Evolutionary conservation across 1,284 basidiomycete genomes (phyloP), one percentile per base, ranked within the genome.

Genomic region (Ceratobasidium sp.): DNA sequence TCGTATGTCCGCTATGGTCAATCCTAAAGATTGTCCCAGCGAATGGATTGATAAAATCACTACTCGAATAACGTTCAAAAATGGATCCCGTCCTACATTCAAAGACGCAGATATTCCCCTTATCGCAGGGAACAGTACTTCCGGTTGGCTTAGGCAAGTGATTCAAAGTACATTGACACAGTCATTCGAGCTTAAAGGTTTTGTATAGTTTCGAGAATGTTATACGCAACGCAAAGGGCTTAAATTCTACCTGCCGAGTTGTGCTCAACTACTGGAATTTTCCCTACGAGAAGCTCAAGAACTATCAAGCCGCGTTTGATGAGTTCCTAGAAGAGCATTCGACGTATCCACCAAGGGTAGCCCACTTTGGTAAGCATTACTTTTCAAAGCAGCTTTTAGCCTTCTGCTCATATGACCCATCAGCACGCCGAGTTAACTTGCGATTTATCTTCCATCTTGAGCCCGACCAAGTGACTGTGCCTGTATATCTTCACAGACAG

Each of bases 1-100:
- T 4, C 23, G 10, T 20, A 18, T 40, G 6, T 42, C 61, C 10
- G 40, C 33, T 42, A 18, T 51, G n/a, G 6, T 33, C 12, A 26
- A 67, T 49, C 64, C 64, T 5, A 51, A 2, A 10, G 28, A n/a
- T n/a, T 53, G 20, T 20, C n/a, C 46, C 2, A 69, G 18, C 3
- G 67, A 69, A 12, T 69, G 67, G 67, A 40, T 69, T 42, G 67
- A 69, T 55, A 51, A 69, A 20, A 53, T 69, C 4, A 69, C 67
- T 13, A 69, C 67, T 13, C 23, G 67, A 33, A 51, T 69, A 3
- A 69, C 67, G 18, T 28, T 55, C 28, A 33, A 69, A 18, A 13
- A 40, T 6, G 51, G 18, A 3, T 23, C 26, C 23, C 46, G 51
- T 18, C 49, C 49, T 39, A 69, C 67, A 10, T 69, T 69, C 26